Evolutionary conservation across 129 eudicot genomes (phyloP).

Genomic region (Scalesia atractyloides): DNA sequence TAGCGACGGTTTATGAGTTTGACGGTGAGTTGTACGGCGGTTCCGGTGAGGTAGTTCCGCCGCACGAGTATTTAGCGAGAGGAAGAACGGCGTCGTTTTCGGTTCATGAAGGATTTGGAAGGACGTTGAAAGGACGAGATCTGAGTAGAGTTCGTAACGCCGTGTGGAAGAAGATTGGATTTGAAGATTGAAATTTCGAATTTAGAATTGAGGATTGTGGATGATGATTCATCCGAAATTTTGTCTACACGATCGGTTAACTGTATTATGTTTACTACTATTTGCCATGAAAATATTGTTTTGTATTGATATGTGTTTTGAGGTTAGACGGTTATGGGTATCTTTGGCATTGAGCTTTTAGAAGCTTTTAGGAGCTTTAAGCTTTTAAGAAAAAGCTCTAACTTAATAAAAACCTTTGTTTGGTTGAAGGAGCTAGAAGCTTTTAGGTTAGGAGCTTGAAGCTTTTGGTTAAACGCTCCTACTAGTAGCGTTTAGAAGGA

Average conservation of each 20-base stretch:
- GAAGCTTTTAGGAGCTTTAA: too few relatives aligned
- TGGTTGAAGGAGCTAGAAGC: too few relatives aligned
- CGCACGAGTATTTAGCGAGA: constrained; percentile 84
- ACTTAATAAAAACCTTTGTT: too few relatives aligned
- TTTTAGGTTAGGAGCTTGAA: too few relatives aligned
- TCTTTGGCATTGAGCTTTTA: too few relatives aligned
- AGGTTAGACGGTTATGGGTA: too few relatives aligned
- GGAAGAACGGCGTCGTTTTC: constrained; percentile 68
- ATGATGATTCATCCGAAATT: constrained; percentile 5
- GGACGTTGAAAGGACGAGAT: constrained; percentile 86
- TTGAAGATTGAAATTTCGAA: constrained; percentile 59
- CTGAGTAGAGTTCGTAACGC: constrained; percentile 77
- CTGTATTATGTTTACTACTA: background rate
- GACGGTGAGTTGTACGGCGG: constrained; percentile 44
- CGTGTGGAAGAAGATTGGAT: constrained; percentile 79
- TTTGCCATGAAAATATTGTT: constrained; percentile 12
- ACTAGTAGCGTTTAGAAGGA: too few relatives aligned
- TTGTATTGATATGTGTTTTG: too few relatives aligned
- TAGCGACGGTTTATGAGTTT: constrained; percentile 39
- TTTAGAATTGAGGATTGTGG: background rate
- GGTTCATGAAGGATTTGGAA: constrained; percentile 84
- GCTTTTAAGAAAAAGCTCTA: too few relatives aligned
- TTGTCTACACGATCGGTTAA: constrained; percentile 24
- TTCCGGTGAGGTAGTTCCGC: constrained; percentile 60
- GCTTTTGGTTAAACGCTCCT: too few relatives aligned